Conservation (phyloP, 2,329 filamentous ascomycete genomes). For the Aspergillus fumigatus region DNA sequence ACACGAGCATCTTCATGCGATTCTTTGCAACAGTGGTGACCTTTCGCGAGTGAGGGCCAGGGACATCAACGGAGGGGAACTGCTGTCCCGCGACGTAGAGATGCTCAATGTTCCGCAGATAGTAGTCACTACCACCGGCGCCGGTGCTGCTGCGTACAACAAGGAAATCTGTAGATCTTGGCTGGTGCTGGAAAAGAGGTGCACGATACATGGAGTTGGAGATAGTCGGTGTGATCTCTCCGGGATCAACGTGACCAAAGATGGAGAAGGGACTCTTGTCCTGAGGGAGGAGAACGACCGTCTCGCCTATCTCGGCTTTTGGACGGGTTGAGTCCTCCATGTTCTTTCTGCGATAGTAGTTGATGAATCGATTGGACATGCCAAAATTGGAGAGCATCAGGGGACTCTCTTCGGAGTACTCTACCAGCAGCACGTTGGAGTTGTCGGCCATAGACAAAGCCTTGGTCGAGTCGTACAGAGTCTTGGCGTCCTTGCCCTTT, state of each 20-base stretch:
- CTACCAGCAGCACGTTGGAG: constrained; percentile 78
- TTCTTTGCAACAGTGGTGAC: constrained; percentile 98
- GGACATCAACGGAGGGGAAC: constrained; percentile 86
- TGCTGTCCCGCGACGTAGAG: constrained; percentile 88
- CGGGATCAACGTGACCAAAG: constrained; percentile 87
- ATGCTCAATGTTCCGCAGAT: constrained; percentile 83
- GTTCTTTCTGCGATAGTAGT: constrained; percentile 89
- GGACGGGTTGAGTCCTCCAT: constrained; percentile 70
- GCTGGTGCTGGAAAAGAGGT: constrained; percentile 81
- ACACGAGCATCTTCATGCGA: constrained; percentile 92
- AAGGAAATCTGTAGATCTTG: constrained; percentile 78
- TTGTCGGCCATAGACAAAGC: constrained; percentile 87
- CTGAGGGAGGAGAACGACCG: constrained; percentile 80
- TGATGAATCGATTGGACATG: constrained; percentile 94
- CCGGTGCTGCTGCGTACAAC: constrained; percentile 78
- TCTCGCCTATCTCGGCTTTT: constrained; percentile 82
- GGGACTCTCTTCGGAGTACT: constrained; percentile 93
- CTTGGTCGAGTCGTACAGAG: constrained; percentile 73
- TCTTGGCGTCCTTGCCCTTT: constrained; percentile 71
- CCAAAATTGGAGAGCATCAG: constrained; percentile 92
- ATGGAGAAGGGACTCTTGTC: constrained; percentile 95
- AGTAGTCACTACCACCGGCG: constrained; percentile 72
- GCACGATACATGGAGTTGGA: constrained; percentile 96
- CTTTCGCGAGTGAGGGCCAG: constrained; percentile 87
- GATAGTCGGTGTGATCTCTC: constrained; percentile 82